phyloP scores from a whole-genome alignment of 805 yeast genomes.

The Lipomyces starkeyi region DNA sequence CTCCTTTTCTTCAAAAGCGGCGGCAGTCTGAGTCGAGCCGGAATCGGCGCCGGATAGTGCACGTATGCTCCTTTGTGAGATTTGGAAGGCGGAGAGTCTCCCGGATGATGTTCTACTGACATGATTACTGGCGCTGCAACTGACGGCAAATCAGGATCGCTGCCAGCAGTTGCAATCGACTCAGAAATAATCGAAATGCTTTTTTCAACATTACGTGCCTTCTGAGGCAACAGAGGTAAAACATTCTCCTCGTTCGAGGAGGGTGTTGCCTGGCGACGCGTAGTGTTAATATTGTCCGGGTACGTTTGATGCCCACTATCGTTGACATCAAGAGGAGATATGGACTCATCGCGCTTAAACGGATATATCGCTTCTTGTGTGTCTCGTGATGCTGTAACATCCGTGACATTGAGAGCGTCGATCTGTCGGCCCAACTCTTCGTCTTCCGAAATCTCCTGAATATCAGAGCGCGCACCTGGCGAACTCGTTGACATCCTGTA shows the following conservation, averaged over 20 bases:
- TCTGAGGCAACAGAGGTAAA: background rate
- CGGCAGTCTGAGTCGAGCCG: conserved; percentile 25
- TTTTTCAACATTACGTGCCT: background rate
- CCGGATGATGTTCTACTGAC: conserved; percentile 5
- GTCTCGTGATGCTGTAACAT: background rate
- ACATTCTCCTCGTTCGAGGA: background rate
- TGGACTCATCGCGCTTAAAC: background rate
- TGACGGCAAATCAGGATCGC: background rate
- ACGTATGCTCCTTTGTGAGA: background rate
- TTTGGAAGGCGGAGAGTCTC: conserved; percentile 4
- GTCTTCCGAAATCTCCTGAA: background rate
- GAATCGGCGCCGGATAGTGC: conserved; percentile 35
- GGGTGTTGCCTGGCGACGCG: background rate
- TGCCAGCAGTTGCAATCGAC: background rate
- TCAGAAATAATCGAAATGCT: background rate
- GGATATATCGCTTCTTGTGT: background rate
- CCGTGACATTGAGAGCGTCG: background rate
- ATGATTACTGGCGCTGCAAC: background rate
- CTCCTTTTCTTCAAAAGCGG: conserved; percentile 20
- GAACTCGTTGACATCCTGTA: background rate
- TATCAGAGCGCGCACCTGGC: conserved; percentile 7
- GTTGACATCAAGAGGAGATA: background rate
- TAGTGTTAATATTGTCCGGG: background rate
- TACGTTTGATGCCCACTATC: background rate
- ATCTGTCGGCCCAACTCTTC: background rate